Evolutionary conservation across 108 stramenopile genomes (phyloP), one percentile per base, ranked within the genome.

Genomic region (Nitzschia palea): DNA sequence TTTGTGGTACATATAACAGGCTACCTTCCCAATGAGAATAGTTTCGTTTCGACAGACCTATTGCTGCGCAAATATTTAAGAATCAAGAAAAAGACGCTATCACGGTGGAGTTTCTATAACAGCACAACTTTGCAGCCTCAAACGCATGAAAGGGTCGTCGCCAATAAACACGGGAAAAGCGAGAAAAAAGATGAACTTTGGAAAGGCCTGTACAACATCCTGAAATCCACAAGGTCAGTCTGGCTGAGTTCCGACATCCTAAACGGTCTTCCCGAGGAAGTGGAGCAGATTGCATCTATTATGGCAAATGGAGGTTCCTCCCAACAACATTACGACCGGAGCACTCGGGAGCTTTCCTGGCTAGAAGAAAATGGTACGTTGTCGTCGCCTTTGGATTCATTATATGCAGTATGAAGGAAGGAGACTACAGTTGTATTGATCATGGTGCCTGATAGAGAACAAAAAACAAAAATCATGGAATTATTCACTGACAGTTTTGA

Each of bases 281-380:
- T 27, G 31, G 34, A 37, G 20, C 14, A 35, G 26, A 23, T 73
- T 10, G 35, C 67, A 43, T 32, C 18, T 15, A 51, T 79, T 20
- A 30, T 70, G 17, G 26, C 66, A 28, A 35, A 65, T 32, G 74
- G 76, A 25, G 70, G 77, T 1, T 66, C 65, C 20, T 44, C 28
- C 25, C 36, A 35, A 22, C 48, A 70, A 44, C 52, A 71, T 34
- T 56, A 56, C 59, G 67, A 71, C 55, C 59, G 70, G 27, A 66
- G 64, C 25, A 54, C 67, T 23, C 48, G 47, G 23, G 70, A 71
- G 10, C 27, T 78, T 23, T n/a, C 82, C 26, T 89, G 88, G 88
- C 64, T 89, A 52, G 70, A 84, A 26, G 71, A 70, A 37, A 74
- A 84, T 74, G 88, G 59, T 60, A 60, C 59, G 59, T 60, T n/a